A percentile compares a stretch with the other conserved stretches of the same genome.
phyloP scores from a whole-genome alignment of 1,284 basidiomycete genomes.

The Coniophora puteana region DNA sequence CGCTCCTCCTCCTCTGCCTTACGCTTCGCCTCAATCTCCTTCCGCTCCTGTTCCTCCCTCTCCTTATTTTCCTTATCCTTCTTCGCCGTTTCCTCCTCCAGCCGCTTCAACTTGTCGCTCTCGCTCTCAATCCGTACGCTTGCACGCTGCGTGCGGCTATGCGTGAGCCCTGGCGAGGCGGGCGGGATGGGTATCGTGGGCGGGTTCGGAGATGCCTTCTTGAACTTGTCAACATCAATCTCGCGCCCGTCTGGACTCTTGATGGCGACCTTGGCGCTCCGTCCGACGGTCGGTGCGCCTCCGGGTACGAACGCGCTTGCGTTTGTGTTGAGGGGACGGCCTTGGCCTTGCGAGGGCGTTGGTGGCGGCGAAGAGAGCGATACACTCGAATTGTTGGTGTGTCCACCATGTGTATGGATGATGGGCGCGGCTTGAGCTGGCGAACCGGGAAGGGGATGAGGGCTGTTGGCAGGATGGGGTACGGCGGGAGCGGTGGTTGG shows the following conservation, averaged over 20 bases:
- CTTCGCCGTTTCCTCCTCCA: conserved; percentile 27
- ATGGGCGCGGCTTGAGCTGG: conserved; percentile 45
- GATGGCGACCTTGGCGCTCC: conserved; percentile 32
- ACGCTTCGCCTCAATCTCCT: conserved; percentile 37
- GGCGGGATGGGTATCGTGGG: conserved; percentile 40
- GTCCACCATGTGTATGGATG: no score
- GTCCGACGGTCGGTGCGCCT: conserved; percentile 13
- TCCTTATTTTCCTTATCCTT: conserved; percentile 34
- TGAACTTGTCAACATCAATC: conserved; percentile 50
- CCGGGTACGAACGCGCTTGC: conserved; percentile 65
- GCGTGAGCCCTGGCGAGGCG: conserved; percentile 33
- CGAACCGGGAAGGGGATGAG: conserved; percentile 47
- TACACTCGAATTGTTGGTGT: no score
- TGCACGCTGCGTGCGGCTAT: conserved; percentile 22
- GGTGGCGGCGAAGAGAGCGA: conserved; percentile 60
- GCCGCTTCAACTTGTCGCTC: conserved; percentile 51
- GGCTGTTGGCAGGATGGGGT: conserved; percentile 42
- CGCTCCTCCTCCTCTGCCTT: conserved; percentile 36
- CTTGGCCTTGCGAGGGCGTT: conserved; percentile 52
- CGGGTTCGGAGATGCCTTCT: conserved; percentile 41
- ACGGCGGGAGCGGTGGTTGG: conserved; percentile 59
- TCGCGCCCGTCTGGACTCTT: conserved; percentile 53
- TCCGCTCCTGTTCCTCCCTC: conserved; percentile 34
- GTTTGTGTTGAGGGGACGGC: conserved; percentile 51
- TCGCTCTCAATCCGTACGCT: conserved; percentile 56